Conservation (phyloP, 441 rosid species). For the Adansonia grandidieri region DNA sequence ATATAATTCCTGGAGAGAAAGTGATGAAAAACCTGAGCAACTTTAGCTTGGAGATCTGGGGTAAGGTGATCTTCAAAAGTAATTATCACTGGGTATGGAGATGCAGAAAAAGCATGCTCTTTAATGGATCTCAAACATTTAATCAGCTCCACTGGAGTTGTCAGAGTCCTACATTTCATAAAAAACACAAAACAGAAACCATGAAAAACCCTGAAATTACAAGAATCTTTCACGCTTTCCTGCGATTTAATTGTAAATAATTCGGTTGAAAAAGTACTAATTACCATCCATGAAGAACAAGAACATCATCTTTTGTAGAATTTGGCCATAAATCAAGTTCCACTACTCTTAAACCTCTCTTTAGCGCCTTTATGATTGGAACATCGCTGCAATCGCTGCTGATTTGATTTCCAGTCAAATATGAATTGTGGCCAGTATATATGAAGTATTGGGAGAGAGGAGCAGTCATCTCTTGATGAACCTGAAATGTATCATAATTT, state of each 20-base stretch:
- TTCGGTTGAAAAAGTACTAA: neutral
- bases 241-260: neutral
- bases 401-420: conserved; percentile 71
- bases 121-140: conserved; percentile 62
- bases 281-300: conserved; percentile 75
- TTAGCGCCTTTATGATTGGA: conserved; percentile 58
- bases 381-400: conserved; percentile 70
- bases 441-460: conserved; percentile 69
- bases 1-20: neutral
- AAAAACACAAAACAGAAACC: neutral
- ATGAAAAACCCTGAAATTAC: neutral
- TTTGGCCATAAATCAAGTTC: conserved; percentile 79
- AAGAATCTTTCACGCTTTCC: neutral
- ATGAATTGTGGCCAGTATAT: conserved; percentile 69
- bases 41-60: conserved; percentile 68
- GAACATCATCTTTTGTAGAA: conserved; percentile 60
- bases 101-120: conserved; percentile 53
- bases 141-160: conserved; percentile 60
- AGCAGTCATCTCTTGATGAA: conserved; percentile 63
- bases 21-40: conserved; percentile 52
- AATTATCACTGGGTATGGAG: conserved; percentile 70
- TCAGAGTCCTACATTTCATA: conserved; percentile 53
- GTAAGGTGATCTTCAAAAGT: conserved; percentile 77
- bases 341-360: conserved; percentile 62
- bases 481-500: conserved; percentile 39